A percentile compares a stretch with the other conserved stretches of the same genome.
phyloP scores from a whole-genome alignment of 2,329 filamentous ascomycete genomes.

The Fusarium irregulare region DNA sequence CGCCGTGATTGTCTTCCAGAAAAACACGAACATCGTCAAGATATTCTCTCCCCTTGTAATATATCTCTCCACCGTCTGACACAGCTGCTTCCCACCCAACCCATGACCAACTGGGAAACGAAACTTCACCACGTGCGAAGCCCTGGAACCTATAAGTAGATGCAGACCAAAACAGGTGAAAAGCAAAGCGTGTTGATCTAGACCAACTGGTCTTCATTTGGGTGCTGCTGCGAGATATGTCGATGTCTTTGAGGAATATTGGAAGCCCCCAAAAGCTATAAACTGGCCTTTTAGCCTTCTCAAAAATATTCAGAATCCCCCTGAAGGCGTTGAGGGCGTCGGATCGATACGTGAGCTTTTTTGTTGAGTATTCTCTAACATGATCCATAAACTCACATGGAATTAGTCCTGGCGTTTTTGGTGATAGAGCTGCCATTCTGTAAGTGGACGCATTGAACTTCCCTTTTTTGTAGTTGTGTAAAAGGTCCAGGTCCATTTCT shows the following conservation, averaged over 20 bases:
- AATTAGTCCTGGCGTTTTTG: rapidly evolving
- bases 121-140: rapidly evolving
- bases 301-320: not conserved
- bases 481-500: rapidly evolving
- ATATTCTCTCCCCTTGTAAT: not conserved
- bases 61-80: rapidly evolving
- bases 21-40: not conserved
- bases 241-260: not conserved
- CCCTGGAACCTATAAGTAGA: too few relatives aligned
- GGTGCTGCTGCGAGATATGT: not conserved
- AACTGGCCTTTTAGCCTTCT: not conserved
- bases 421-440: not conserved
- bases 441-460: rapidly evolving
- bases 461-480: not conserved
- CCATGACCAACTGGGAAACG: not conserved
- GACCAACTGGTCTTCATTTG: not conserved
- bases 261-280: not conserved
- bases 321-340: not conserved
- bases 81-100: not conserved
- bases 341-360: not conserved
- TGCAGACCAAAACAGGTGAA: not conserved
- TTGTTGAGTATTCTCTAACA: not conserved
- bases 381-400: not conserved
- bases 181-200: not conserved
- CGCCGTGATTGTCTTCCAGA: not conserved